Evolutionary conservation across 371 early-diverging fungal genomes (phyloP), one percentile per base, ranked within the genome.

Genomic region (Sporodiniella umbellata): DNA sequence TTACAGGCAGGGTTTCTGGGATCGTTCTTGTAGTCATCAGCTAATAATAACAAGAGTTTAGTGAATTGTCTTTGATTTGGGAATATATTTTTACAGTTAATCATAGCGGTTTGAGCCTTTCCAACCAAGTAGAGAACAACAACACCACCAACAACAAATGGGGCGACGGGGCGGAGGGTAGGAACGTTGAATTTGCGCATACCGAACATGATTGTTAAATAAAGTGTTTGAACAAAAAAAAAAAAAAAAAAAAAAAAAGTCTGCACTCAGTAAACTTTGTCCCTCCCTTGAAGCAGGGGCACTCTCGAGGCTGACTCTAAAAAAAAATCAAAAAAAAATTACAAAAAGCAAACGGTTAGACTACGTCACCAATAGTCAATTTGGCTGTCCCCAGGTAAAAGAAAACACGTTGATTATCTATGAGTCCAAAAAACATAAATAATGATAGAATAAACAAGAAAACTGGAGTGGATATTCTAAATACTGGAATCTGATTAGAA

Each of bases 1-100:
- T 59, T 73, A 77, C 78, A 58, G 54, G 78, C 78, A 71, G 78
- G 78, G 70, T 78, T 78, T 69, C 78, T 70, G 62, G 78, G 78
- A 50, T 78, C 78, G 65, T 78, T 73, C 54, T 52, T 78, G 68
- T 72, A 78, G 24, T 73, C 64, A 0, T 78, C 78, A 48, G 58
- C 78, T 77, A 66, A n/a, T n/a, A n/a, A n/a, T n/a, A n/a, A n/a
- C 18, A 43, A 24, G 19, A 23, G 24, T 17, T 0, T 31, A 8
- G 31, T 31, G 12, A 31, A 12, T 31, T 10, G 12, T 31, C 33
- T 4, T 30, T 18, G 33, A 45, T 17, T 26, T n/a, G n/a, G 10
- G 43, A 35, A 51, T 31, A 33, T 14, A 35, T 35, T 35, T 60
- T 56, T 74, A 78, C 78, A 51, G 60, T 78, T 54, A 51, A 78